Evolutionary conservation across 257 asterid genomes (phyloP).

Genomic region (Solanum medicagineum): DNA sequence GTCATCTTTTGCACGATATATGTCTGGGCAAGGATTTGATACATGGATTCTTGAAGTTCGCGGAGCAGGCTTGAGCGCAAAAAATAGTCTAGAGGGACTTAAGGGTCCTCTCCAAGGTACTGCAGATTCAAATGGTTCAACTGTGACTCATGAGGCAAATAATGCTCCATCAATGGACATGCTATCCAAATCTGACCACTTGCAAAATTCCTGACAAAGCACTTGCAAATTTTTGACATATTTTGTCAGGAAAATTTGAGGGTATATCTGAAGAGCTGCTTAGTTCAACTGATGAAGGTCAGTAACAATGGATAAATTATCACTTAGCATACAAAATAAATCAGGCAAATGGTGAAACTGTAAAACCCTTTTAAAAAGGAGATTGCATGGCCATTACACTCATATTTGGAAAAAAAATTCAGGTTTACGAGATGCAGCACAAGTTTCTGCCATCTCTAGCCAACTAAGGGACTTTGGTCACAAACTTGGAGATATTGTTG

Average conservation of each 20-base stretch:
- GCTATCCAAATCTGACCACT: not conserved
- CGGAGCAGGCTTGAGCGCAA: slow-evolving; percentile 88
- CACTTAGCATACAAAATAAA: not conserved
- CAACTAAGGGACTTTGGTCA: slow-evolving; percentile 69
- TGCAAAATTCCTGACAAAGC: not conserved
- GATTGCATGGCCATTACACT: not conserved
- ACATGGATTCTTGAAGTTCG: slow-evolving; percentile 97
- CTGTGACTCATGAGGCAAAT: not conserved
- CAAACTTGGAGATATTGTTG: slow-evolving; percentile 57
- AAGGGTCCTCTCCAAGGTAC: not conserved
- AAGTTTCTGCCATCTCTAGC: slow-evolving; percentile 45
- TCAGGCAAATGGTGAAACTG: not conserved
- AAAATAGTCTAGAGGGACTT: not conserved
- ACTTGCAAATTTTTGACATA: not conserved
- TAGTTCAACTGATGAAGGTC: not conserved
- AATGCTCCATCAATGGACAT: not conserved
- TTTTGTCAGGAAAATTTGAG: not conserved
- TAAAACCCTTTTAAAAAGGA: not conserved
- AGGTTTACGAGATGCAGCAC: slow-evolving; percentile 52
- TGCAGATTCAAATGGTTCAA: not conserved
- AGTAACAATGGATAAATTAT: not conserved
- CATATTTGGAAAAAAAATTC: slow-evolving; percentile 39
- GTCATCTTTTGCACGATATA: slow-evolving; percentile 96
- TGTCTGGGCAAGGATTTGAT: slow-evolving; percentile 98
- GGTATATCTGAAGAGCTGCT: not conserved